A percentile compares a stretch with the other conserved stretches of the same genome.
Conservation (phyloP, 2,329 filamentous ascomycete genomes). For the Nothomitra cinnamomea region DNA sequence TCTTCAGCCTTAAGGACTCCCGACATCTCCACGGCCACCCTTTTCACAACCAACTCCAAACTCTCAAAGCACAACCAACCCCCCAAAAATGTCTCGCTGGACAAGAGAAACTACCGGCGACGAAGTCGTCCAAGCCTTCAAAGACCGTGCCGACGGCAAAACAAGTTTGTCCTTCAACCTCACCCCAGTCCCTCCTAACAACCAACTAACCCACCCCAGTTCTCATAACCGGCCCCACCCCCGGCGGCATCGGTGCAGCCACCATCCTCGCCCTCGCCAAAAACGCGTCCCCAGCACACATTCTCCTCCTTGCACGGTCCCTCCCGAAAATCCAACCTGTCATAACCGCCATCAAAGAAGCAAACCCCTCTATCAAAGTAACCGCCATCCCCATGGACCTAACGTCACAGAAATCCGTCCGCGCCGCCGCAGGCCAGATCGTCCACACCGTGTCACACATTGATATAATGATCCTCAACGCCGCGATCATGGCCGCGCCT, state of each 20-base stretch:
- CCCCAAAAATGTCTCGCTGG: too few relatives aligned
- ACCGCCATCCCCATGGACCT: background rate
- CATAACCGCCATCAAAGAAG: background rate
- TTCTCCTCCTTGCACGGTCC: background rate
- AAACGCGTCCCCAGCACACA: background rate
- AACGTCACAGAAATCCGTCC: conserved; percentile 7
- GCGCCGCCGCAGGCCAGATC: conserved; percentile 14
- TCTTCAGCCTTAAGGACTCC: too few relatives aligned
- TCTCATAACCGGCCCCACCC: background rate
- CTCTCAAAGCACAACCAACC: too few relatives aligned
- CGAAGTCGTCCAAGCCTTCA: background rate
- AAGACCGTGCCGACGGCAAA: background rate
- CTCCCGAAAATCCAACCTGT: background rate
- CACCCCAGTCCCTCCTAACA: background rate
- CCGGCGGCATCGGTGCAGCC: background rate
- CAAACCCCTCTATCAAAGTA: background rate
- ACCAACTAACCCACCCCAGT: background rate
- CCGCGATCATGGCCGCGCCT: conserved; percentile 18
- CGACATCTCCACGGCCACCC: too few relatives aligned
- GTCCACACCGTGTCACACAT: conserved; percentile 12
- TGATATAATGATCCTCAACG: conserved; percentile 20
- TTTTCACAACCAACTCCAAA: too few relatives aligned
- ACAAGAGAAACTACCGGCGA: background rate
- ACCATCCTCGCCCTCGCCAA: background rate
- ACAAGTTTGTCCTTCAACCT: background rate